Base-by-base conservation (phyloP, 2,329 filamentous ascomycete species). In the Diaporthe sp. region DNA sequence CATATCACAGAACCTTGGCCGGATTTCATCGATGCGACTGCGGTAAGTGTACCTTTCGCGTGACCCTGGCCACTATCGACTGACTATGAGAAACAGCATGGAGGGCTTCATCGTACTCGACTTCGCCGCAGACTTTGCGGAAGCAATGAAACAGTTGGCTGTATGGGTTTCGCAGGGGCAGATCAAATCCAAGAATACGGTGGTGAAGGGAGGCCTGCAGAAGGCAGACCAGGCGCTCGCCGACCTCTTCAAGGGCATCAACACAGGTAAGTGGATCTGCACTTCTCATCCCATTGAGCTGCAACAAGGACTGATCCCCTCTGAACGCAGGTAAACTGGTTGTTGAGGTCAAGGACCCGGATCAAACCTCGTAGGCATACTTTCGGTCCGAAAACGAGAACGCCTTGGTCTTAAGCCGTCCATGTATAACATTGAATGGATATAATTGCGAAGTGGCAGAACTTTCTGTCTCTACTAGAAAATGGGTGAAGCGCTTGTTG, bases 61-160 rank as follows among this genome's bases (percentile, higher is more conserved):
- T 67, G 89, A 86, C 79, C 89, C 86, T 76, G 83, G 82, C 57
- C 1, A 4, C 4, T 22, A 2, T 13, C 12, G 13, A 39, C 65
- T 69, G 37, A 76, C 39, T 13, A 25, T 8, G 37, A 3, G 31
- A 69, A 17, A 17, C 58, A 81, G 78, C 72, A 91, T 94, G 87
- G 88, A 93, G 84, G 93, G 93, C 0, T 95, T 96, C 83, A 92
- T 95, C 77, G 89, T 95, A 67, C 90, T 94, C 73, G 94, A 95
- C 82, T 94, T 89, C 80, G 83, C 82, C 6, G 85, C 88, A 71
- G 87, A 92, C 79, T 94, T 89, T 81, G 80, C 87, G 0, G 82
- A 84, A 57, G 94, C 92, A 0, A 84, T 89, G 78, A 85, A 88
- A 80, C 88, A 95, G 79, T 85, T 95, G 19, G 88, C 88, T 1